phyloP scores from a whole-genome alignment of 176 grass and related monocot genomes.

The Bolboschoenus planiculmis region DNA sequence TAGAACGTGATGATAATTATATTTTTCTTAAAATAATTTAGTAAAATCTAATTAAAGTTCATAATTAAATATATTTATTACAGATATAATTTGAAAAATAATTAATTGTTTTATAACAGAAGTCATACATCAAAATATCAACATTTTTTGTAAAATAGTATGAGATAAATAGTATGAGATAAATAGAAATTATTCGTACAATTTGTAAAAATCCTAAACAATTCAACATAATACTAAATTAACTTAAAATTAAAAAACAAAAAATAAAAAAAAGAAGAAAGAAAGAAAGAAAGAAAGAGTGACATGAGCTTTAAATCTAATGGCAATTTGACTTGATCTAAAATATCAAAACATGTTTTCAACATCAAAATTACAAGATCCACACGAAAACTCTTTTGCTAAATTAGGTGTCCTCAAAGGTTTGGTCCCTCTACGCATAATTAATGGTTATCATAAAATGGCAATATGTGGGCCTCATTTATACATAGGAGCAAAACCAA shows the following conservation, averaged over 20 bases:
- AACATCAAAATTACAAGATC: slow-evolving; percentile 14
- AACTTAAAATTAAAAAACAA: background rate
- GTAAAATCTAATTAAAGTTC: no score
- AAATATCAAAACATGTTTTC: background rate
- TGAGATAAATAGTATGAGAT: no score
- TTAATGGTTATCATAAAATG: background rate
- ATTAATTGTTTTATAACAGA: no score
- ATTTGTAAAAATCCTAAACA: no score
- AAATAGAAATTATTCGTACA: no score
- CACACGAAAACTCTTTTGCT: background rate
- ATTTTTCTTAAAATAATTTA: no score
- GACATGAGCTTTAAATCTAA: background rate
- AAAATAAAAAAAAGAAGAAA: background rate
- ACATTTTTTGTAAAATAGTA: no score
- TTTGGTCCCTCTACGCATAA: background rate
- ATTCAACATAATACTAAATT: no score
- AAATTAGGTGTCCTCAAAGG: background rate
- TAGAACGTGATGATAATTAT: no score
- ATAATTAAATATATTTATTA: no score
- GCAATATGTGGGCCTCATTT: background rate
- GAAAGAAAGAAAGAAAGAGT: background rate
- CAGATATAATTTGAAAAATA: no score
- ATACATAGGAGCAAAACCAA: background rate
- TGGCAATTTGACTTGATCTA: background rate
- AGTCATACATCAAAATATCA: no score